These are phyloP conservation scores for Ophiocordyceps australis DNA, from an alignment of 2,329 filamentous ascomycete genomes.

Conservation along the genomic window DNA sequence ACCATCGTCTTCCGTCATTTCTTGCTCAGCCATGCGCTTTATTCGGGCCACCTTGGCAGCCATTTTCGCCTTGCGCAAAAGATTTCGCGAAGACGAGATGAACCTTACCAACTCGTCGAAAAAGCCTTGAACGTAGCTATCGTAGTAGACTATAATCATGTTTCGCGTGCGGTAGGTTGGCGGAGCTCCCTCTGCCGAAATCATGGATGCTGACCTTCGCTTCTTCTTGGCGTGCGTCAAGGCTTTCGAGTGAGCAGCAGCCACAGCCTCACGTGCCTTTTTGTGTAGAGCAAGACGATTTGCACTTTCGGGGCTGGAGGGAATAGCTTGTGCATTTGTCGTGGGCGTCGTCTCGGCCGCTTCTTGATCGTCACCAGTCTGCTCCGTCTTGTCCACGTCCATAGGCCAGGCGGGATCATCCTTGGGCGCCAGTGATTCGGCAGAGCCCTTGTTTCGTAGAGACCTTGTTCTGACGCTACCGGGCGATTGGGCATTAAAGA, in stretches of 20 bases:
- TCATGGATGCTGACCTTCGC: conserved; percentile 30
- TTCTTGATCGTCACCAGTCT: conserved; percentile 1
- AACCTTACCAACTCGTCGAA: conserved; percentile 73
- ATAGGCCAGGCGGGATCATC: conserved; percentile 19
- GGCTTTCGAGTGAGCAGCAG: conserved; percentile 24
- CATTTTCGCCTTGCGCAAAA: conserved; percentile 78
- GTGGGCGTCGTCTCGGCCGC: conserved; percentile 2
- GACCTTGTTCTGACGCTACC: conserved; percentile 17
- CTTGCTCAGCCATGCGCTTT: conserved; percentile 38
- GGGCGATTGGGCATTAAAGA: conserved; percentile 15
- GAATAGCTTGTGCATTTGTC: conserved; percentile 9
- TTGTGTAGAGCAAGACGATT: conserved; percentile 8
- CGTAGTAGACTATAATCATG: conserved; percentile 83
- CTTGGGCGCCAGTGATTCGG: conserved; percentile 31
- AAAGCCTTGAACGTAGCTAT: conserved; percentile 66
- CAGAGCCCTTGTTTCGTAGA: conserved; percentile 31
- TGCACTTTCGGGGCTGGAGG: conserved; percentile 5
- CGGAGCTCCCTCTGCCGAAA: conserved; percentile 27
- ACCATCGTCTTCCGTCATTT: conserved; percentile 31
- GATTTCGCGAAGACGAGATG: conserved; percentile 62
- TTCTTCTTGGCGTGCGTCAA: conserved; percentile 29
- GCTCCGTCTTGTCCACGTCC: conserved; percentile 3
- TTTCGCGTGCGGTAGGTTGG: conserved; percentile 49
- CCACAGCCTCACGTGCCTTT: conserved; percentile 25
- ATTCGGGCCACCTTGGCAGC: conserved; percentile 55